Evolutionary conservation across 805 yeast species (phyloP).

Genomic region (Wickerhamiella spandovensis): DNA sequence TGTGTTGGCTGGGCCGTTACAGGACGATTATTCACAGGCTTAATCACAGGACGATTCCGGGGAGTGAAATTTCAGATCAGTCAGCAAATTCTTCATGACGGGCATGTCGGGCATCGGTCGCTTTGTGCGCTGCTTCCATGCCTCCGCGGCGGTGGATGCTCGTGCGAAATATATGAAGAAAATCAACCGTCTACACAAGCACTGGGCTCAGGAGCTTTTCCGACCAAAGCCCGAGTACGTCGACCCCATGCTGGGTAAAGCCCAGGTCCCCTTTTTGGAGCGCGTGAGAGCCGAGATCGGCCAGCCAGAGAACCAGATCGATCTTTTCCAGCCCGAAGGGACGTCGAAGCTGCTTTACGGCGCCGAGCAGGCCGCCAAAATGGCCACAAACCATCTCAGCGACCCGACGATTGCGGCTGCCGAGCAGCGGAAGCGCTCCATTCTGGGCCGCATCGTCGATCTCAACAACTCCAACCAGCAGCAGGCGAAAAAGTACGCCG

Average conservation of each 20-base stretch:
- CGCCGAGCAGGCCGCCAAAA: constrained; percentile 43
- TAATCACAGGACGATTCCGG: no score
- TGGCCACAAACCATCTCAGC: background rate
- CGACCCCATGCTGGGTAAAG: constrained; percentile 78
- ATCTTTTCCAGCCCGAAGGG: constrained; percentile 45
- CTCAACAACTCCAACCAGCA: constrained; percentile 54
- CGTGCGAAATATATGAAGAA: constrained; percentile 18
- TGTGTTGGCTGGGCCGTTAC: no score
- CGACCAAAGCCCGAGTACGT: constrained; percentile 26
- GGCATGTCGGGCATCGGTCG: background rate
- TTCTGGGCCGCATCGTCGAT: constrained; percentile 55
- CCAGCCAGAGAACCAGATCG: constrained; percentile 52
- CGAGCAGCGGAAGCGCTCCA: constrained; percentile 50
- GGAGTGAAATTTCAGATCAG: background rate
- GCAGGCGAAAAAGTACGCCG: constrained; percentile 46
- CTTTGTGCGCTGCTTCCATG: constrained; percentile 12
- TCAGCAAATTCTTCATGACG: background rate
- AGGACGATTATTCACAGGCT: no score
- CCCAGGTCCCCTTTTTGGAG: constrained; percentile 49
- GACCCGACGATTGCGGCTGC: constrained; percentile 2
- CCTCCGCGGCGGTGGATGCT: constrained; percentile 10
- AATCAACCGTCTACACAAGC: constrained; percentile 19
- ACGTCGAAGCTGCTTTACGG: constrained; percentile 68
- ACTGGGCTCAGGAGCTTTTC: constrained; percentile 21
- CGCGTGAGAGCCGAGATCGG: constrained; percentile 53